phyloP scores from a whole-genome alignment of 1,139 yeast species.

The Diutina ranongensis region DNA sequence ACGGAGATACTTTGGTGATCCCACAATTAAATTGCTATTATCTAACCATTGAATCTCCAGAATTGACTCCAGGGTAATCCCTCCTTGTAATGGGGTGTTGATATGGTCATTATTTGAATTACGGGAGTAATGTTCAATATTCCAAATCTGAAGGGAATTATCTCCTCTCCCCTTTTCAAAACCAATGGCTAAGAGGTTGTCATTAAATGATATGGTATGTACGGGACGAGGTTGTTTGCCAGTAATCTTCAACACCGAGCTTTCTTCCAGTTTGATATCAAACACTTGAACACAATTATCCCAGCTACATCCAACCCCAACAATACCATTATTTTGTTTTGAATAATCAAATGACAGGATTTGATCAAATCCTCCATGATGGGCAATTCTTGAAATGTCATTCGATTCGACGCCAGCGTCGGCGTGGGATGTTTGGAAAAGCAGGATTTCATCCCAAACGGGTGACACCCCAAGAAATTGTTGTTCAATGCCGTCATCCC shows the following conservation, averaged over 20 bases:
- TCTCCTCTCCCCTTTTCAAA: constrained; percentile 75
- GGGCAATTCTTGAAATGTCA: constrained; percentile 34
- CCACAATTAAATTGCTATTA: constrained; percentile 39
- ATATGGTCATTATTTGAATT: constrained; percentile 30
- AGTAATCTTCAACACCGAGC: constrained; percentile 35
- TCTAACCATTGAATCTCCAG: constrained; percentile 59
- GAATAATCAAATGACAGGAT: constrained; percentile 68
- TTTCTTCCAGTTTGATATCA: constrained; percentile 35
- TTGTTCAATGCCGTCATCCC: constrained; percentile 48
- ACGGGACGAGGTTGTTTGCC: constrained; percentile 69
- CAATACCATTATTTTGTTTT: constrained; percentile 59
- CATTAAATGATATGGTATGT: constrained; percentile 61
- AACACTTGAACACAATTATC: constrained; percentile 37
- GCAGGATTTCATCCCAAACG: constrained; percentile 52
- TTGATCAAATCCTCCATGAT: constrained; percentile 56
- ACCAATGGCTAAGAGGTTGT: constrained; percentile 59
- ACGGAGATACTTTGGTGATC: constrained; percentile 67
- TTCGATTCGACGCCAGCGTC: constrained; percentile 20
- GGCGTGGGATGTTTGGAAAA: constrained; percentile 43
- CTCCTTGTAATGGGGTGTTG: constrained; percentile 46
- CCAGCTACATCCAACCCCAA: constrained; percentile 1
- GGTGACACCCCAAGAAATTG: constrained; percentile 56
- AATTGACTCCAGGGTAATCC: constrained; percentile 57
- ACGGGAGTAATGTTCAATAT: constrained; percentile 47
- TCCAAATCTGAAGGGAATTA: constrained; percentile 72